phyloP scores from a whole-genome alignment of 192 early-diverging fungal species.

The Coemansia sp. region DNA sequence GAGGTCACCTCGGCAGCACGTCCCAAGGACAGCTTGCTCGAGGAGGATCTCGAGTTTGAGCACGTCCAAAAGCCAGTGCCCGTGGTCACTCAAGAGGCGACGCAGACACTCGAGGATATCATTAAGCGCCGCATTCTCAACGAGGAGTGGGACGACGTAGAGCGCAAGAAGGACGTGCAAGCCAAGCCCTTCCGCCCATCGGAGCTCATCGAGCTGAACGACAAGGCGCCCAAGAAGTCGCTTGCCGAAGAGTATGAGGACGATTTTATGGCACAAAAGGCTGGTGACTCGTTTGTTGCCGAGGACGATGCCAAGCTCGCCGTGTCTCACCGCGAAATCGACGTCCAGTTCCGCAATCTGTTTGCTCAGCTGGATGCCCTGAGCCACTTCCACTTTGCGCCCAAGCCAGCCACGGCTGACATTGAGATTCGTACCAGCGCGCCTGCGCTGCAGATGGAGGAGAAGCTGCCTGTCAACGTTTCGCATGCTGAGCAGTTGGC shows the following conservation, averaged over 20 bases:
- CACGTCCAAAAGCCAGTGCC: conserved; percentile 89
- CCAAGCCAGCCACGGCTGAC: conserved; percentile 75
- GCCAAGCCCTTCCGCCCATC: conserved; percentile 69
- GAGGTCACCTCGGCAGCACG: conserved; percentile 78
- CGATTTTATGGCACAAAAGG: conserved; percentile 72
- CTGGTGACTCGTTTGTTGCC: conserved; percentile 41
- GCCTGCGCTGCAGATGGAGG: conserved; percentile 91
- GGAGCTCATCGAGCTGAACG: conserved; percentile 74
- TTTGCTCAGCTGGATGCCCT: conserved; percentile 87
- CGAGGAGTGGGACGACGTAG: conserved; percentile 89
- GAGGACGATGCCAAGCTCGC: conserved; percentile 72
- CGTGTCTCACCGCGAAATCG: conserved; percentile 83
- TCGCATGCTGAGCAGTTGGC: conserved; percentile 78
- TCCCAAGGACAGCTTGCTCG: conserved; percentile 90
- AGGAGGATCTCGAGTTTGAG: conserved; percentile 91
- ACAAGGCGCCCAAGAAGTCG: conserved; percentile 82
- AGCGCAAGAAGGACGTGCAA: conserved; percentile 78
- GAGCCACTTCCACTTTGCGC: conserved; percentile 92
- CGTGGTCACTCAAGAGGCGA: conserved; percentile 88
- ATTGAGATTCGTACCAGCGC: conserved; percentile 74
- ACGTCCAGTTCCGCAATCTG: conserved; percentile 70
- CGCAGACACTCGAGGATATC: conserved; percentile 83
- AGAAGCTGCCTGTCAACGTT: conserved; percentile 86
- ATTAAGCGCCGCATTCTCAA: conserved; percentile 93
- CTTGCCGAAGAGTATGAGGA: conserved; percentile 91